phyloP scores from a whole-genome alignment of 768 basidiomycete species.

The Mycena haematopus region DNA sequence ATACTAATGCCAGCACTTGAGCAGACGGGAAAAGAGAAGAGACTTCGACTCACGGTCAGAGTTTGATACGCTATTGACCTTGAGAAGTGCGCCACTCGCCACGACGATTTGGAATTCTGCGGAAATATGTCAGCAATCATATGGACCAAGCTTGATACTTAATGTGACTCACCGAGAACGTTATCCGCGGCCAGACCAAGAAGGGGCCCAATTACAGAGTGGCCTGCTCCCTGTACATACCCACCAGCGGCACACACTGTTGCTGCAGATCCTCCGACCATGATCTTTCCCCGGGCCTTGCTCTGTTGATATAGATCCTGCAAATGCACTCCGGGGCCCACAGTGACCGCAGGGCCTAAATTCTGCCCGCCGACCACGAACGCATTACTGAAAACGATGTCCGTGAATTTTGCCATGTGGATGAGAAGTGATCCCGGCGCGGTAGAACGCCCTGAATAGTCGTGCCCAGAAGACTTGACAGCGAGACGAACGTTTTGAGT shows the following conservation, averaged over 20 bases:
- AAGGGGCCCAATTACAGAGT: slow-evolving; percentile 36
- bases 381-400: slow-evolving; percentile 34
- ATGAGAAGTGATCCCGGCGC: slow-evolving; percentile 40
- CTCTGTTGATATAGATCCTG: slow-evolving; percentile 32
- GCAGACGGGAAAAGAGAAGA: background rate
- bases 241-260: slow-evolving; percentile 39
- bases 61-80: background rate
- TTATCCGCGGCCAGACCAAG: slow-evolving; percentile 36
- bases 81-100: slow-evolving; percentile 3
- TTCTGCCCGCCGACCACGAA: slow-evolving; percentile 26
- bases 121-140: background rate
- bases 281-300: slow-evolving; percentile 32
- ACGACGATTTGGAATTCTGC: slow-evolving; percentile 8
- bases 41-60: background rate
- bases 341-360: slow-evolving; percentile 37
- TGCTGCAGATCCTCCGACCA: slow-evolving; percentile 36
- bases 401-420: slow-evolving; percentile 37
- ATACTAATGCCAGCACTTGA: background rate
- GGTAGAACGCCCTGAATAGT: slow-evolving; percentile 44
- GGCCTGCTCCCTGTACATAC: slow-evolving; percentile 42
- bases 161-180: slow-evolving; percentile 25
- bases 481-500: slow-evolving; percentile 38
- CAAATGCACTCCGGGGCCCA: slow-evolving; percentile 37
- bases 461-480: slow-evolving; percentile 43
- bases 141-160: background rate